Evolutionary conservation across 1,139 yeast genomes (phyloP).

Genomic region (Saccharomyces hybrid): DNA sequence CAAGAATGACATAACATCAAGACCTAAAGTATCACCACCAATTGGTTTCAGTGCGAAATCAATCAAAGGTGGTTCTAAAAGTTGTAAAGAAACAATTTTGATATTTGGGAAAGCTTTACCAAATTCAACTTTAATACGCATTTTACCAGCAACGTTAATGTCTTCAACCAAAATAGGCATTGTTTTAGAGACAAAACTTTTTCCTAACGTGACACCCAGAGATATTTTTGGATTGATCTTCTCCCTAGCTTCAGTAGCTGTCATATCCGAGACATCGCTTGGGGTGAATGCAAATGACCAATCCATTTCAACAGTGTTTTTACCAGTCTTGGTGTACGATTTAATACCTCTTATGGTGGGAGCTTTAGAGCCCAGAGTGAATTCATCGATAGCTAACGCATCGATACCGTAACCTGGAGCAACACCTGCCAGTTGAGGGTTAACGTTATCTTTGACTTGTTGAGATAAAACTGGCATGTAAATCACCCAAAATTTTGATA

Average conservation of each 20-base stretch:
- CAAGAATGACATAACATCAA: slow-evolving; percentile 74
- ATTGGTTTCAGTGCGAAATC: slow-evolving; percentile 80
- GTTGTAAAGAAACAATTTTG: slow-evolving; percentile 59
- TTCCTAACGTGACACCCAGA: slow-evolving; percentile 70
- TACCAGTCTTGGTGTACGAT: slow-evolving; percentile 61
- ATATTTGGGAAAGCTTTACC: slow-evolving; percentile 67
- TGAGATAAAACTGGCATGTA: slow-evolving; percentile 83
- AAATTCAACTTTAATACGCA: slow-evolving; percentile 58
- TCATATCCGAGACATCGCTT: slow-evolving; percentile 75
- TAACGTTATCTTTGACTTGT: slow-evolving; percentile 60
- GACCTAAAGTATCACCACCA: slow-evolving; percentile 77
- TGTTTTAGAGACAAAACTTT: slow-evolving; percentile 67
- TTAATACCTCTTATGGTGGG: slow-evolving; percentile 66
- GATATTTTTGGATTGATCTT: slow-evolving; percentile 75
- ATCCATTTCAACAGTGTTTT: slow-evolving; percentile 67
- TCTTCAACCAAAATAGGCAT: slow-evolving; percentile 71
- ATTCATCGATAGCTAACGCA: slow-evolving; percentile 61
- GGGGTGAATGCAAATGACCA: slow-evolving; percentile 79
- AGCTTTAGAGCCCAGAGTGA: slow-evolving; percentile 72
- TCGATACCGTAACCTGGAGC: slow-evolving; percentile 82
- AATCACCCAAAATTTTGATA: slow-evolving; percentile 77
- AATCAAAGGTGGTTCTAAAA: slow-evolving; percentile 69
- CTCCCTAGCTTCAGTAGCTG: slow-evolving; percentile 59
- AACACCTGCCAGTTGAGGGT: slow-evolving; percentile 56
- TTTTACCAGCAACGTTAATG: slow-evolving; percentile 65